Evolutionary conservation across 1,139 yeast species (phyloP).

Genomic region (Zygosaccharomyces pseudobailii): DNA sequence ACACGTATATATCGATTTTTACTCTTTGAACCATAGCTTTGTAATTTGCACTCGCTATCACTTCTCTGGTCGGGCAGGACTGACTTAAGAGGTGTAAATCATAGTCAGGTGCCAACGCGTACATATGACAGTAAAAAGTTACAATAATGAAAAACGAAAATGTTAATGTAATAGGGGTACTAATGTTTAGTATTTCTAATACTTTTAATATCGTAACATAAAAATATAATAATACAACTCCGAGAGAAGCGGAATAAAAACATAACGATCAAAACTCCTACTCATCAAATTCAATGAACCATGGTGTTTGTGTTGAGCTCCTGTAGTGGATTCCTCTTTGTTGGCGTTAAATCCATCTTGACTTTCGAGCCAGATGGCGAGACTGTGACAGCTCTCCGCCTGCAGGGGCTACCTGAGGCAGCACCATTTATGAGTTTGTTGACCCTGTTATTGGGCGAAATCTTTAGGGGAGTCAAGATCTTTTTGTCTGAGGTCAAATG

Average conservation of each 20-base stretch:
- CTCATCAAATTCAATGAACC: conserved; percentile 6
- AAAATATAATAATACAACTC: conserved; percentile 1
- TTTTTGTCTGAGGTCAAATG: conserved; percentile 30
- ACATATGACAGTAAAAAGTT: background rate
- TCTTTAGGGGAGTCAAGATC: conserved; percentile 29
- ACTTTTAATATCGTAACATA: background rate
- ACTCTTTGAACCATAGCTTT: conserved; percentile 3
- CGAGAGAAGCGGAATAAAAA: background rate
- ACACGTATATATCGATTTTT: conserved; percentile 11
- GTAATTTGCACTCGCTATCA: background rate
- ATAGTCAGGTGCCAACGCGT: no score
- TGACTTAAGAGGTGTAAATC: background rate
- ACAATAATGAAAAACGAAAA: background rate
- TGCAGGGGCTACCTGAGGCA: conserved; percentile 7
- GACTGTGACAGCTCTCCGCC: conserved; percentile 3
- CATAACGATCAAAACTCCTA: background rate
- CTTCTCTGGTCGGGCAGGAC: background rate
- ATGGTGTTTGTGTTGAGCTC: conserved; percentile 20
- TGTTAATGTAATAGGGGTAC: no score
- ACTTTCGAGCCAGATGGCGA: background rate
- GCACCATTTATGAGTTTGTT: conserved; percentile 30
- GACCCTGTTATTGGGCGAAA: conserved; percentile 32
- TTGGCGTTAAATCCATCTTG: conserved; percentile 16
- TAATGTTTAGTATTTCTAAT: no score
- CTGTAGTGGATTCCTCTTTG: conserved; percentile 16